Evolutionary conservation across 177 flowering plant genomes (phyloP).

Genomic region (Vitis hybrid): DNA sequence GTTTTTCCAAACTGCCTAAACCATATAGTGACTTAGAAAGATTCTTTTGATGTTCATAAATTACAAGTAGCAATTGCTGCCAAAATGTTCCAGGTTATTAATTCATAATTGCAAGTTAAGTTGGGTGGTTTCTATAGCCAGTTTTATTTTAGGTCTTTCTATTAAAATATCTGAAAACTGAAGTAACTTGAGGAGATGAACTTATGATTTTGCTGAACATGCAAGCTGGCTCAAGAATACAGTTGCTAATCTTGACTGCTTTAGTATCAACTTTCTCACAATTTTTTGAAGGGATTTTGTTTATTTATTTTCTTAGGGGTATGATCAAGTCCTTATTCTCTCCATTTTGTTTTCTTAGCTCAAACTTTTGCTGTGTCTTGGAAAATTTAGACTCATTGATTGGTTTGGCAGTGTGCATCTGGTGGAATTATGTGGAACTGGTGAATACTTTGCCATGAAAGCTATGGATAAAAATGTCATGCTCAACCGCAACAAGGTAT

Average conservation of each 20-base stretch:
- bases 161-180: not conserved
- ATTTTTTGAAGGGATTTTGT: not conserved
- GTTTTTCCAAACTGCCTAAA: not conserved
- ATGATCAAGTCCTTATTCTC: not conserved
- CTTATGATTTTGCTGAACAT: slow-evolving; percentile 2
- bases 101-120: not conserved
- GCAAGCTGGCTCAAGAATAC: not conserved
- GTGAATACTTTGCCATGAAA: slow-evolving; percentile 90
- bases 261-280: not conserved
- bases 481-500: slow-evolving; percentile 98
- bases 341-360: not conserved
- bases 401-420: slow-evolving; percentile 78
- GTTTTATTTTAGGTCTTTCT: not conserved
- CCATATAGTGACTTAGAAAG: not conserved
- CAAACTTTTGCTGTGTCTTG: not conserved
- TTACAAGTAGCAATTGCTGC: not conserved
- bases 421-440: slow-evolving; percentile 86
- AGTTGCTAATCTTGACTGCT: not conserved
- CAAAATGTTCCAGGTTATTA: not conserved
- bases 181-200: not conserved
- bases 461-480: slow-evolving; percentile 93
- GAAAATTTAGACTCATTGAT: not conserved
- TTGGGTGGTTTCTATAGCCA: not conserved
- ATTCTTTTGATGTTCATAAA: not conserved
- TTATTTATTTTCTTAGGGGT: not conserved